These are phyloP conservation scores for Parasitella parasitica DNA, from an alignment of 371 early-diverging fungal genomes.

Conservation along the genomic window DNA sequence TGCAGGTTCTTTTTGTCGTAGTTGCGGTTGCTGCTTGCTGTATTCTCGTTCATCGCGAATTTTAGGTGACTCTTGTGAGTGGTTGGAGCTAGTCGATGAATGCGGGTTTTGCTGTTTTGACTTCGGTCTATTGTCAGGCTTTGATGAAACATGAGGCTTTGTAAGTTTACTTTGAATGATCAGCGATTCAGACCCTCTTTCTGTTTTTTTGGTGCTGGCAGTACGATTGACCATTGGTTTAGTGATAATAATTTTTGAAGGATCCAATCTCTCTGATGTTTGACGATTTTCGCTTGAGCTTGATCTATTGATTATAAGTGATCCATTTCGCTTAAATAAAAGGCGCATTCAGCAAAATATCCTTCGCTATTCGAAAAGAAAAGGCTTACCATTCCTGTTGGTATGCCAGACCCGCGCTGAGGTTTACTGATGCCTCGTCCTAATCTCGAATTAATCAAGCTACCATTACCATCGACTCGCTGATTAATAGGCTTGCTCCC, in stretches of 20 bases:
- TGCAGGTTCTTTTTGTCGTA: slow-evolving; percentile 3
- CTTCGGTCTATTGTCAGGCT: neutral
- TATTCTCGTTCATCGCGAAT: neutral
- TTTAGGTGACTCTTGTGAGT: neutral
- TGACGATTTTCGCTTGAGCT: too few species aligned
- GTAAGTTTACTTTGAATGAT: neutral
- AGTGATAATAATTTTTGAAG: slow-evolving; percentile 18
- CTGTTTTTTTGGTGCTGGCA: neutral
- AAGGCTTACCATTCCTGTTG: neutral
- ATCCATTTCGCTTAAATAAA: neutral
- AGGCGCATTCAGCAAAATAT: neutral
- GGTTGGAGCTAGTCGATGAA: neutral
- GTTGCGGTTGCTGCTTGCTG: neutral
- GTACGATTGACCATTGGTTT: slow-evolving; percentile 1
- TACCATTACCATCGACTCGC: neutral
- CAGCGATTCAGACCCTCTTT: neutral
- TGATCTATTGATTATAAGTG: neutral
- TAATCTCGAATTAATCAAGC: slow-evolving; percentile 1
- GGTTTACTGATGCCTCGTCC: neutral
- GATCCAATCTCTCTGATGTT: slow-evolving; percentile 3
- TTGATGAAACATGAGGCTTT: neutral
- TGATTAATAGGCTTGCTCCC: neutral
- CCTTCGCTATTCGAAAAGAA: too few species aligned
- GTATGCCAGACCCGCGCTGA: neutral
- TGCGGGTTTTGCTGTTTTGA: neutral